Evolutionary conservation across 2,329 filamentous ascomycete genomes (phyloP).

Genomic region (Cytospora leucostoma): DNA sequence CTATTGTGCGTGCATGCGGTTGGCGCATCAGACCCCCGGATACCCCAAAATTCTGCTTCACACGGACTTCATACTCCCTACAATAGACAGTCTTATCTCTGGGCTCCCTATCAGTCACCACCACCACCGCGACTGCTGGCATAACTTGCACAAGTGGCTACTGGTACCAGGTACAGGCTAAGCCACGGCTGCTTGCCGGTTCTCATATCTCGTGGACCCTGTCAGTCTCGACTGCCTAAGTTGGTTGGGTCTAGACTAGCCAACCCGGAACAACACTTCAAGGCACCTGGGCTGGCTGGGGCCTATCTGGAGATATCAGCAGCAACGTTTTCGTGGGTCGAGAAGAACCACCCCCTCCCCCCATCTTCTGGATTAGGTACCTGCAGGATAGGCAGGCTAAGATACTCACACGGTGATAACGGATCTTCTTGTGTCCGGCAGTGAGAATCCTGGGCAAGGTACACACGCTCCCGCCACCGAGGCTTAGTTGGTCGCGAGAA

Average conservation of each 20-base stretch:
- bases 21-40: constrained; percentile 7
- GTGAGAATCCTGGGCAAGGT: constrained; percentile 19
- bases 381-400: constrained; percentile 13
- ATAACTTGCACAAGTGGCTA: constrained; percentile 3
- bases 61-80: constrained; percentile 4
- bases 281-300: constrained; percentile 3
- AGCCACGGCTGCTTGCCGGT: constrained; percentile 15
- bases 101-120: constrained; percentile 22
- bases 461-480: constrained; percentile 13
- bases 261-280: constrained; percentile 14
- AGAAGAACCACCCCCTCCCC: neutral
- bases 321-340: constrained; percentile 1
- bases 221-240: constrained; percentile 25
- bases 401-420: constrained; percentile 16
- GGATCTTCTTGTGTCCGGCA: constrained; percentile 8
- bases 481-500: neutral
- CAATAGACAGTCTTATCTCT: constrained; percentile 16
- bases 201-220: constrained; percentile 26
- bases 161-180: constrained; percentile 8
- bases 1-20: constrained; percentile 11
- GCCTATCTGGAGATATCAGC: constrained; percentile 26
- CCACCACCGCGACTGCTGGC: constrained; percentile 12
- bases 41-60: constrained; percentile 2
- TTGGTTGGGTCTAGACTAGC: constrained; percentile 25
- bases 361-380: constrained; percentile 16